Evolutionary conservation across 768 basidiomycete species (phyloP).

Genomic region (Polyporus arcularius): DNA sequence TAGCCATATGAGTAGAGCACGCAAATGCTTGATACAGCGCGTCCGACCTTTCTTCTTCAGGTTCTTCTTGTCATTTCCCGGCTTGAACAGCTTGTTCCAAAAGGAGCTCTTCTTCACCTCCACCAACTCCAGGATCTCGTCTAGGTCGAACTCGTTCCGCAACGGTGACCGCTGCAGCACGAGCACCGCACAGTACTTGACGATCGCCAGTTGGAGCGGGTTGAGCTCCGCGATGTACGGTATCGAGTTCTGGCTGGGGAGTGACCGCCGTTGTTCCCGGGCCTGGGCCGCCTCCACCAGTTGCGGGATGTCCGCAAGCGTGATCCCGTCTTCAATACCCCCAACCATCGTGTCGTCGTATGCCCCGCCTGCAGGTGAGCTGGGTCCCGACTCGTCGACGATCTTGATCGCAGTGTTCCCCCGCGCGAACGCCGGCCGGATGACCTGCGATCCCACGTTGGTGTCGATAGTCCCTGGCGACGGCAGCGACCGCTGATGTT

Average conservation of each 20-base stretch:
- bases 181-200: conserved; percentile 89
- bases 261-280: conserved; percentile 81
- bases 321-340: conserved; percentile 84
- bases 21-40: neutral
- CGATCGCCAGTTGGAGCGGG: conserved; percentile 82
- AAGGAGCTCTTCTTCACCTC: conserved; percentile 92
- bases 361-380: conserved; percentile 60
- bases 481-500: conserved; percentile 31
- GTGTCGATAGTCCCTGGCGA: conserved; percentile 36
- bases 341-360: conserved; percentile 52
- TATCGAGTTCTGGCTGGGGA: conserved; percentile 74
- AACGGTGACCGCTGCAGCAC: conserved; percentile 77
- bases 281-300: conserved; percentile 91
- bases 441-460: conserved; percentile 44
- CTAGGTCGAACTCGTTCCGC: conserved; percentile 82
- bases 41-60: conserved; percentile 80
- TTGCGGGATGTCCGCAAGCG: conserved; percentile 92
- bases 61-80: conserved; percentile 79
- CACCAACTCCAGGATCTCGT: conserved; percentile 91
- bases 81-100: conserved; percentile 96
- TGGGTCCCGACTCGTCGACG: conserved; percentile 77
- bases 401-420: conserved; percentile 89
- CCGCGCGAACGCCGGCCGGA: conserved; percentile 71
- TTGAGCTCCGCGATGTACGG: conserved; percentile 85
- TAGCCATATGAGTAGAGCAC: neutral